A percentile compares a stretch with the other conserved stretches of the same genome.
Evolutionary conservation across 768 basidiomycete species (phyloP).

Genomic region (Steccherinum ochraceum): DNA sequence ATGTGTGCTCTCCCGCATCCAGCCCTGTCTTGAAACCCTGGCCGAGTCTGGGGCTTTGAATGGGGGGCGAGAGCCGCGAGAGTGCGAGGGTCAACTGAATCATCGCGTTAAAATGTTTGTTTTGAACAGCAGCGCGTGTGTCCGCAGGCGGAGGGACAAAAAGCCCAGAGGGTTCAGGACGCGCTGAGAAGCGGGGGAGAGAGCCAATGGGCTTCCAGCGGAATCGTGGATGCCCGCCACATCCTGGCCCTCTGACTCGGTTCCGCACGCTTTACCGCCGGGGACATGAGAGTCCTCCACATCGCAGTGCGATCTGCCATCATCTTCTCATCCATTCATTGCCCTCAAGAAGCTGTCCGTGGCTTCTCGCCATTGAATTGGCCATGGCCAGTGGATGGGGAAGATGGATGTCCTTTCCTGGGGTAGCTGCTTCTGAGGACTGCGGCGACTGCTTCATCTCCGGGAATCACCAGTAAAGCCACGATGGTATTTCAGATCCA

Average conservation of each 20-base stretch:
- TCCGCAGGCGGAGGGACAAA: too few relatives aligned
- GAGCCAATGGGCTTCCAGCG: not conserved
- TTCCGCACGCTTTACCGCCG: not conserved
- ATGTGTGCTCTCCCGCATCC: too few relatives aligned
- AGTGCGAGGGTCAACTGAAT: too few relatives aligned
- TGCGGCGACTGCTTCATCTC: too few relatives aligned
- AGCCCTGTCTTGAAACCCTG: too few relatives aligned
- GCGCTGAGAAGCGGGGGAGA: too few relatives aligned
- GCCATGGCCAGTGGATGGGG: not conserved
- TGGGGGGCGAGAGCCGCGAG: too few relatives aligned
- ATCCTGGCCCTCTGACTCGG: not conserved
- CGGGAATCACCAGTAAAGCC: not conserved
- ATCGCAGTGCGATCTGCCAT: not conserved
- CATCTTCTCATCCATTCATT: not conserved
- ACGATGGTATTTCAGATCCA: not conserved
- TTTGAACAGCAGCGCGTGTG: too few relatives aligned
- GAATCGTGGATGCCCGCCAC: not conserved
- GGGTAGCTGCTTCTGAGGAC: too few relatives aligned
- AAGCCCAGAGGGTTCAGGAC: too few relatives aligned
- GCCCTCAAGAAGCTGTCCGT: not conserved
- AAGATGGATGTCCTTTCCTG: not conserved
- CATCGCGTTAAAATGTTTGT: too few relatives aligned
- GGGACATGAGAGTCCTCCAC: not conserved
- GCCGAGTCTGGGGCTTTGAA: too few relatives aligned
- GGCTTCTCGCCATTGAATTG: not conserved